Percentiles rank a stretch among this genome's conserved stretches.
Conservation (phyloP, 345 rosid species). For the Salix arbutifolia region DNA sequence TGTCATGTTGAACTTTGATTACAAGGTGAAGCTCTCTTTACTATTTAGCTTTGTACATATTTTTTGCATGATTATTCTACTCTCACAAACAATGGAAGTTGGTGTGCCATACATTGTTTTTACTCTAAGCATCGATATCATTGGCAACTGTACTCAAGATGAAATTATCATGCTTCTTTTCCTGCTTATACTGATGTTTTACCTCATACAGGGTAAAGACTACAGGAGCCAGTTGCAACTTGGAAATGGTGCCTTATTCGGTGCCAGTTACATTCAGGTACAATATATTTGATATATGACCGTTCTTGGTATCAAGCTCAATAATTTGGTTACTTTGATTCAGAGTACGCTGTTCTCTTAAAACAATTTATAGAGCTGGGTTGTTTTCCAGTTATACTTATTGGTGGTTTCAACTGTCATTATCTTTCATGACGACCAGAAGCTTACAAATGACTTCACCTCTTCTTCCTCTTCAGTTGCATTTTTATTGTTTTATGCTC, state of each 20-base stretch:
- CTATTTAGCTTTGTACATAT: not conserved
- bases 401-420: too few relatives aligned
- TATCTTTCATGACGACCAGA: too few relatives aligned
- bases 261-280: slow-evolving; percentile 96
- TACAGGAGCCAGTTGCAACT: slow-evolving; percentile 79
- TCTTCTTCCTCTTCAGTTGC: too few relatives aligned
- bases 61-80: not conserved
- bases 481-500: not conserved
- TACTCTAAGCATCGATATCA: not conserved
- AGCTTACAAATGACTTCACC: too few relatives aligned
- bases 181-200: not conserved
- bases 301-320: too few relatives aligned
- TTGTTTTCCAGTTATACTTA: too few relatives aligned
- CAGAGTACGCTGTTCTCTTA: too few relatives aligned
- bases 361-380: too few relatives aligned
- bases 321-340: too few relatives aligned
- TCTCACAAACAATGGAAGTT: not conserved
- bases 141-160: not conserved
- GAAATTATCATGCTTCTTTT: not conserved
- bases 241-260: slow-evolving; percentile 77
- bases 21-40: slow-evolving; percentile 51
- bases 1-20: slow-evolving; percentile 82
- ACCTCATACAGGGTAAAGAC: slow-evolving; percentile 60
- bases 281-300: too few relatives aligned
- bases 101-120: not conserved